phyloP scores from a whole-genome alignment of 805 yeast species.

The Allodekkera sacchari region DNA sequence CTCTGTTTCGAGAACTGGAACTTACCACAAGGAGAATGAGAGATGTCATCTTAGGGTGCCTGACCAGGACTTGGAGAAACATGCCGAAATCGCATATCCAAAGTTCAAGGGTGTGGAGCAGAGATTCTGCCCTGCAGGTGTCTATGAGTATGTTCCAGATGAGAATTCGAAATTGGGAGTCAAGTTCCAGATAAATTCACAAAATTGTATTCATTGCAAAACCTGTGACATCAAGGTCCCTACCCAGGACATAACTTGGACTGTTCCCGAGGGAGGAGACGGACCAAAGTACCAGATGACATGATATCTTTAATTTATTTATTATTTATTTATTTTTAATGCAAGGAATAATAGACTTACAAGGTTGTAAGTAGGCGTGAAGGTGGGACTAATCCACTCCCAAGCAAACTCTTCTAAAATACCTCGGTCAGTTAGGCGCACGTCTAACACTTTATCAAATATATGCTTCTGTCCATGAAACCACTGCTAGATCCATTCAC shows the following conservation, averaged over 20 bases:
- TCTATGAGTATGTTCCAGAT: constrained; percentile 81
- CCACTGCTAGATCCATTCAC: no score
- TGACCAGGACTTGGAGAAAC: constrained; percentile 54
- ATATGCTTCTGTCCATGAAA: no score
- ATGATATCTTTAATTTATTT: constrained; percentile 5
- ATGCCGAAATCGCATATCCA: constrained; percentile 63
- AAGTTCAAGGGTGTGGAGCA: constrained; percentile 81
- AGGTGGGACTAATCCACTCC: not conserved
- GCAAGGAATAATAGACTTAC: not conserved
- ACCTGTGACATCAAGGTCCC: constrained; percentile 98
- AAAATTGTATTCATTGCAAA: constrained; percentile 97
- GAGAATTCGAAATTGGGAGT: constrained; percentile 53
- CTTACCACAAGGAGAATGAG: constrained; percentile 92
- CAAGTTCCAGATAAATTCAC: constrained; percentile 87
- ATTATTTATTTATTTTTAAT: no score
- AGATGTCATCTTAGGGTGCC: constrained; percentile 75
- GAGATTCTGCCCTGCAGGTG: constrained; percentile 97
- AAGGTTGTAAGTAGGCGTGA: not conserved
- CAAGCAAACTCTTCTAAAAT: no score
- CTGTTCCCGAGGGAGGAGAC: constrained; percentile 98
- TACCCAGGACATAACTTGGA: constrained; percentile 89
- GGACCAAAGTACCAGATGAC: constrained; percentile 95
- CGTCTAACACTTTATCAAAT: no score
- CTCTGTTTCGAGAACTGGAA: constrained; percentile 94
- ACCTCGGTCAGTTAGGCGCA: no score